Evolutionary conservation across 441 rosid species (phyloP), one percentile per base, ranked within the genome.

Genomic region (Erodium trifolium): DNA sequence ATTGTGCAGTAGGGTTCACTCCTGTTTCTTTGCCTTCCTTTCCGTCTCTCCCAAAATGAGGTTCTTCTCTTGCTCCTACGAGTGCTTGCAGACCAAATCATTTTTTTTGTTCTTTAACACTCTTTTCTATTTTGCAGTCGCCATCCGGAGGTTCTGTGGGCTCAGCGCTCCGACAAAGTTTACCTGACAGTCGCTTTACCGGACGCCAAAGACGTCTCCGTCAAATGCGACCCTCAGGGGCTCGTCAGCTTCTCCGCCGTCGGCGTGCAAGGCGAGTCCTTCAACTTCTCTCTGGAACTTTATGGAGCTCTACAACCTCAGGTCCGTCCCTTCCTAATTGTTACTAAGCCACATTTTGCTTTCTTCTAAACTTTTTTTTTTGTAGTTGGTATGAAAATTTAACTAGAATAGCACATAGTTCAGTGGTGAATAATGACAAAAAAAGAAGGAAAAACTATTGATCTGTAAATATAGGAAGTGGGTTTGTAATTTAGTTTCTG

Each of bases 61-160:
- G 59, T 51, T 13, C 59, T 23, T 23, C 27, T 23, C 0, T 23
- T 23, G 2, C 27, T 23, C 27, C 2, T 23, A 23, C 27, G 27
- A 23, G 27, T 23, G 27, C 27, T 23, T 23, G 27, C 27, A 23
- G 27, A 23, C 27, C 27, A 2, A 23, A 23, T 23, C 27, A 0
- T 23, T 23, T 23, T 23, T 23, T 23, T 23, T 23, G 27, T 23
- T 23, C 27, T 23, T 23, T 2, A 23, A 23, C 27, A 0, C 1
- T 45, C 51, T 1, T 39, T 45, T 60, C 69, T 72, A 39, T 67
- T 7, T 63, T 78, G 59, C 74, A 88, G 97, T 82, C 94, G 88
- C 68, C 86, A 91, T 39, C 96, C 97, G 1, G 96, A 93, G 81
- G 96, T 93, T 74, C 91, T 93, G 47, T 91, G 96, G 97, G 98